Percentiles rank a stretch among this genome's conserved stretches.
Conservation (phyloP, 192 early-diverging fungal genomes). For the Phlyctochytrium arcticum region DNA sequence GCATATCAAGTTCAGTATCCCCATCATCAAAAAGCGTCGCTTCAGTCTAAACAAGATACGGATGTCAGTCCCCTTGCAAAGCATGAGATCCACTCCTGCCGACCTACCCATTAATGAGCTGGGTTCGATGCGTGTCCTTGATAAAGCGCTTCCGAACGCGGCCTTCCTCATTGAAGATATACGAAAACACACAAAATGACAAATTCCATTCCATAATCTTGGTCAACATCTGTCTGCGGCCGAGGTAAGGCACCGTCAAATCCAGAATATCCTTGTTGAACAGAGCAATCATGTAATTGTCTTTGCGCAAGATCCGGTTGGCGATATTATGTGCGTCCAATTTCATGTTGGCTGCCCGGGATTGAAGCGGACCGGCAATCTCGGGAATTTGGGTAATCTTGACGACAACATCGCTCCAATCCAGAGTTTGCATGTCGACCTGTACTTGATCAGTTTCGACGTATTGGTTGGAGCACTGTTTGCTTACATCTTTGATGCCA, state of each 20-base stretch:
- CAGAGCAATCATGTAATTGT: constrained; percentile 95
- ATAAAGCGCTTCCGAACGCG: constrained; percentile 77
- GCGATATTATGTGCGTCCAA: constrained; percentile 68
- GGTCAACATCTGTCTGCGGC: constrained; percentile 66
- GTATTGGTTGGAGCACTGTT: not conserved
- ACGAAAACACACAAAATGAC: constrained; percentile 76
- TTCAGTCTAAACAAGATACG: constrained; percentile 20
- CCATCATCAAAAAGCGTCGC: constrained; percentile 85
- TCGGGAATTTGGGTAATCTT: constrained; percentile 48
- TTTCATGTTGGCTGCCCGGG: constrained; percentile 29
- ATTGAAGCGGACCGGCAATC: constrained; percentile 42
- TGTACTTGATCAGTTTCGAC: constrained; percentile 21
- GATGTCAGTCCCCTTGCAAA: constrained; percentile 14
- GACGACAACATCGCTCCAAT: constrained; percentile 80
- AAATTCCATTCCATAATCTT: constrained; percentile 91
- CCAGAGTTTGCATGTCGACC: constrained; percentile 77
- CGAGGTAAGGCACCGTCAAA: constrained; percentile 54
- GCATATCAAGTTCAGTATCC: constrained; percentile 73
- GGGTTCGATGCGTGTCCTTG: constrained; percentile 54
- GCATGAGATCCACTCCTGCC: not conserved
- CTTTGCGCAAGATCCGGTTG: constrained; percentile 93
- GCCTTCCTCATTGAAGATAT: constrained; percentile 74
- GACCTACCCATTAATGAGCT: constrained; percentile 62
- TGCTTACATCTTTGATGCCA: constrained; percentile 64
- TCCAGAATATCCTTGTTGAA: constrained; percentile 91